Base-by-base conservation (phyloP, 208 protist genomes). In the Entamoeba nuttalli region DNA sequence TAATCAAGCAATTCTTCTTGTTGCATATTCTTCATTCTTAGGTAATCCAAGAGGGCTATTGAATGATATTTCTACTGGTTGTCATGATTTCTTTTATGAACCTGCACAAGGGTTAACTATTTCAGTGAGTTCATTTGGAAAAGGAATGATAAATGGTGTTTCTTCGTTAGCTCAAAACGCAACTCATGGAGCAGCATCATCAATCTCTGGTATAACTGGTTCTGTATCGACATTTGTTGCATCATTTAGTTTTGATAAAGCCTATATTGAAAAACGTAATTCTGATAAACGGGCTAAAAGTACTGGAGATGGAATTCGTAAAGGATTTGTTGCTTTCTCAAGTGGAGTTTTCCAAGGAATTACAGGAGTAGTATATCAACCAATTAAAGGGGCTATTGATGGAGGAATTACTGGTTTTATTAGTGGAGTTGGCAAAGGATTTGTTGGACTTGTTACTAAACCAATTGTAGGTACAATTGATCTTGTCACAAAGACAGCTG, bases 51-150 rank as follows among this genome's bases (percentile, higher is more conserved):
- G 35, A 25, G 50, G 41, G 19, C 4, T 94, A 21, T 25, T 94
- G 35, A 55, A 94, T 55, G 19, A 48, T 7, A 57, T 94, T 17
- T 44, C 41, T 21, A 94, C 19, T 94, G 95, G 95, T 4, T 84
- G 94, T 30, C 21, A 95, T 55, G 95, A 95, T 62, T 95, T 96
- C 53, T 96, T 95, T 41, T 51, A 94, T 95, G 95, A 96, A 19
- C 95, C 95, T 41, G 93, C 93, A 55, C 52, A 96, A 51, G 95
- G 95, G 3, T 11, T 95, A n/a, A 53, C 53, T 50, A 4, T 71
- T 30, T 48, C 44, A 7, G 44, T 51, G 25, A 44, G 44, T 71
- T 94, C 14, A 7, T 69, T 95, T 94, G 95, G 41, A 30, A 21
- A 51, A 41, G 62, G 95, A 17, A 52, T 94, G 44, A n/a, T 25